Evolutionary conservation across 345 rosid species (phyloP).

Genomic region (Nasturtium officinale): DNA sequence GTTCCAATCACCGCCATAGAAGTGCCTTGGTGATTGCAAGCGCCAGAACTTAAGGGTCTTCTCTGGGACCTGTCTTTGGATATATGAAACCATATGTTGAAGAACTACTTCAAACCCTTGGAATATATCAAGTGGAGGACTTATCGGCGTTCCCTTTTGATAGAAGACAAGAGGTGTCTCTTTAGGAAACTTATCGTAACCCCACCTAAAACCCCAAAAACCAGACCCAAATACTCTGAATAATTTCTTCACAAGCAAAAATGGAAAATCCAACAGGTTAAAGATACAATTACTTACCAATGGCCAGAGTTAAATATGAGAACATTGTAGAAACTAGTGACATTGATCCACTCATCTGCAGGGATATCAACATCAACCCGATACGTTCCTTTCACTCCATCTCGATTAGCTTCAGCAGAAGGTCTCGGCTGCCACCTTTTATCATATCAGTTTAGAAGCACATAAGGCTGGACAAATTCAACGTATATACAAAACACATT

Average conservation of each 20-base stretch:
- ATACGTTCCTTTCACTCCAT: slow-evolving; percentile 56
- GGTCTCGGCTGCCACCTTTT: slow-evolving; percentile 80
- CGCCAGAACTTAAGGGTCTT: slow-evolving; percentile 87
- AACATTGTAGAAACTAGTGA: slow-evolving; percentile 74
- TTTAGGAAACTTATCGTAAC: slow-evolving; percentile 83
- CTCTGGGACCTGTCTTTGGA: slow-evolving; percentile 59
- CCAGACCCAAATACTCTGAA: background rate
- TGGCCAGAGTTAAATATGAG: slow-evolving; percentile 91
- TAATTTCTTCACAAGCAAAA: slow-evolving; percentile 5
- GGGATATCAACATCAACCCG: slow-evolving; percentile 90
- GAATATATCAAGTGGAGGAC: slow-evolving; percentile 67
- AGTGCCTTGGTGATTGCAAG: slow-evolving; percentile 92
- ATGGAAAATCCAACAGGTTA: background rate
- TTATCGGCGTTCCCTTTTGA: slow-evolving; percentile 61
- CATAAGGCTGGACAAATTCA: slow-evolving; percentile 42
- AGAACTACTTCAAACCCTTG: slow-evolving; percentile 82
- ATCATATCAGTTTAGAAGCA: slow-evolving; percentile 56
- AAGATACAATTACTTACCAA: slow-evolving; percentile 52
- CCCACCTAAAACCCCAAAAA: slow-evolving; percentile 67
- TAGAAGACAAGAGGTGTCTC: slow-evolving; percentile 87
- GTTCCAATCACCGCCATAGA: slow-evolving; percentile 93
- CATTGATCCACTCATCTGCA: slow-evolving; percentile 77
- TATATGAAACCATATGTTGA: slow-evolving; percentile 66
- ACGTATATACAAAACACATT: slow-evolving; percentile 15
- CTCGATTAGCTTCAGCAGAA: slow-evolving; percentile 41